These are phyloP conservation scores for Cinnamomum micranthum DNA, from an alignment of 164 flowering plant genomes.

Conservation along the genomic window DNA sequence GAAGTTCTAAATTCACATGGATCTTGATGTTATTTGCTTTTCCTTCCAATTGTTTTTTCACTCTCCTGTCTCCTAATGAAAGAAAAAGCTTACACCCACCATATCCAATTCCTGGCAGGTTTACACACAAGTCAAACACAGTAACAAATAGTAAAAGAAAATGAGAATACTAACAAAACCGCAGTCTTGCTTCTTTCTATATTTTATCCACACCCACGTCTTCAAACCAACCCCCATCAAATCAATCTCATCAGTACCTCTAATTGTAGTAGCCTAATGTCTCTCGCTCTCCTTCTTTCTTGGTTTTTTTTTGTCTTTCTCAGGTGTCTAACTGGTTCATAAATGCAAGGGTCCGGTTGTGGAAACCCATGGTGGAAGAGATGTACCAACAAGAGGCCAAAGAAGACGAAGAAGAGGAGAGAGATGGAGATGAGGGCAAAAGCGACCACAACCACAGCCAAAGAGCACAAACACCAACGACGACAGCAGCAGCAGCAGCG, in stretches of 20 bases:
- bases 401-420: conserved; percentile 22
- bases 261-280: neutral
- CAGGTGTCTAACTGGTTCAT: conserved; percentile 60
- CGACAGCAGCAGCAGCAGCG: conserved; percentile 14
- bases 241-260: conserved; percentile 2
- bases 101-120: too few relatives aligned
- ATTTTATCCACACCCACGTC: neutral
- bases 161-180: too few relatives aligned
- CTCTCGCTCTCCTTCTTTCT: neutral
- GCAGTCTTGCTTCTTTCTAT: neutral
- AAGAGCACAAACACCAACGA: conserved; percentile 25
- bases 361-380: conserved; percentile 64
- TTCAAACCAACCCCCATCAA: neutral
- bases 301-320: neutral
- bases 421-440: neutral
- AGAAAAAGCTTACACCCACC: too few relatives aligned
- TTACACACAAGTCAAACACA: too few relatives aligned
- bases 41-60: too few relatives aligned
- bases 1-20: too few relatives aligned
- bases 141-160: too few relatives aligned
- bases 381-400: conserved; percentile 47
- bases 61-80: too few relatives aligned
- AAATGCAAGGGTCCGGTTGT: conserved; percentile 51
- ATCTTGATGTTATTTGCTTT: too few relatives aligned
- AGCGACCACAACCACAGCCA: conserved; percentile 7